phyloP scores from a whole-genome alignment of 2,329 filamentous ascomycete genomes.

The Neofusicoccum laricinum region DNA sequence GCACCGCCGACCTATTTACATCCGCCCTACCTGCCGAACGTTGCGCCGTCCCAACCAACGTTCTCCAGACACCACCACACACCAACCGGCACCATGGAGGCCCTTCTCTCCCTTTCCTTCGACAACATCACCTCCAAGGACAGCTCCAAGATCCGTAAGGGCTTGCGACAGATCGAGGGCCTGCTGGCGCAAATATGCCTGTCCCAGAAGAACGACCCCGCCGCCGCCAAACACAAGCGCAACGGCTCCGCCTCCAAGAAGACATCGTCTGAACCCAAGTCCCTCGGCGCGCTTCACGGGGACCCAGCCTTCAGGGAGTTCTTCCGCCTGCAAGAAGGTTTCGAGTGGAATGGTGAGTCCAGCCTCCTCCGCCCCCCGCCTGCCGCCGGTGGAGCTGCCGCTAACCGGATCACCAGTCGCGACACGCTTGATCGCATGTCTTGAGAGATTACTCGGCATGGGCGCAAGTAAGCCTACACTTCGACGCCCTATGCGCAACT shows the following conservation, averaged over 20 bases:
- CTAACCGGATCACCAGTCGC: slow-evolving; percentile 55
- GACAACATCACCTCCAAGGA: slow-evolving; percentile 95
- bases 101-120: slow-evolving; percentile 86
- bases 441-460: slow-evolving; percentile 83
- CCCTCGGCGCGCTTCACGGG: slow-evolving; percentile 65
- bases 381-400: background rate
- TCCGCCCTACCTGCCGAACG: background rate
- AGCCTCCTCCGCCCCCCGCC: background rate
- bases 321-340: slow-evolving; percentile 93
- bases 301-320: slow-evolving; percentile 94
- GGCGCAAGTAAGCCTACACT: slow-evolving; percentile 49
- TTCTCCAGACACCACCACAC: background rate
- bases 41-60: slow-evolving; percentile 4
- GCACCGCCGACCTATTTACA: slow-evolving; percentile 16
- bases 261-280: slow-evolving; percentile 34
- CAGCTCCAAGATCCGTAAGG: slow-evolving; percentile 85
- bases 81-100: slow-evolving; percentile 65
- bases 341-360: slow-evolving; percentile 81
- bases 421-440: slow-evolving; percentile 76
- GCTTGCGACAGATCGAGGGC: slow-evolving; percentile 88
- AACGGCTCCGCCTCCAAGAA: slow-evolving; percentile 36
- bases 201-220: slow-evolving; percentile 42
- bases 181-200: slow-evolving; percentile 93
- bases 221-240: slow-evolving; percentile 27
- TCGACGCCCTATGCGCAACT: background rate